These are phyloP conservation scores for Paradendryphiella salina DNA, from an alignment of 2,329 filamentous ascomycete species.

Conservation along the genomic window DNA sequence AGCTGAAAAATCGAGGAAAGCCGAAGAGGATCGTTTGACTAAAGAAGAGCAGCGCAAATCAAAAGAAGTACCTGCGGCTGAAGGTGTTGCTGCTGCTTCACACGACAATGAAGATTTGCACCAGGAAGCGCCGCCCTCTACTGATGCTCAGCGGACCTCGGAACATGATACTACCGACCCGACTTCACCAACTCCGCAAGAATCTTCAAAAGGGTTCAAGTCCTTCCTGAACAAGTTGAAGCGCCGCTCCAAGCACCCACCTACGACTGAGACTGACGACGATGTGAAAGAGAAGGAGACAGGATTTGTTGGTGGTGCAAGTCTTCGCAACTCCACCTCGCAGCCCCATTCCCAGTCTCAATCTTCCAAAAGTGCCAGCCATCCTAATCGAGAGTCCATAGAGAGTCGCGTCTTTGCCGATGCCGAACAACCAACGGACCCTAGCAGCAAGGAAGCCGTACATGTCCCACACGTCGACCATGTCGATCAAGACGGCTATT, in stretches of 20 bases:
- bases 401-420: slow-evolving; percentile 8
- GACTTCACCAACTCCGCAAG: slow-evolving; percentile 34
- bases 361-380: slow-evolving; percentile 5
- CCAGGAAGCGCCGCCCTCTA: slow-evolving; percentile 20
- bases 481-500: slow-evolving; percentile 23
- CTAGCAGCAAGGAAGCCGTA: slow-evolving; percentile 22
- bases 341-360: slow-evolving; percentile 20
- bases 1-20: slow-evolving; percentile 54
- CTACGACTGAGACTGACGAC: slow-evolving; percentile 15
- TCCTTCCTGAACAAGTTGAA: slow-evolving; percentile 46
- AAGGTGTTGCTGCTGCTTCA: slow-evolving; percentile 8
- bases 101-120: slow-evolving; percentile 27
- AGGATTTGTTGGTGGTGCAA: slow-evolving; percentile 52
- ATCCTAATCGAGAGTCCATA: slow-evolving; percentile 12
- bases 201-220: slow-evolving; percentile 44
- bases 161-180: slow-evolving; percentile 18
- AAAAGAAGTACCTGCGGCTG: slow-evolving; percentile 36
- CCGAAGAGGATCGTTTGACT: slow-evolving; percentile 56
- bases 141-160: slow-evolving; percentile 3
- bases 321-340: slow-evolving; percentile 35
- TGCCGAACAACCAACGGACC: slow-evolving; percentile 14
- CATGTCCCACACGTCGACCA: slow-evolving; percentile 17
- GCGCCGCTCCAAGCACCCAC: slow-evolving; percentile 43
- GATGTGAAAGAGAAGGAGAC: slow-evolving; percentile 32
- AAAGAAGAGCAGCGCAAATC: slow-evolving; percentile 60